Evolutionary conservation across 768 basidiomycete species (phyloP).

Genomic region (Exsudoporus frostii): DNA sequence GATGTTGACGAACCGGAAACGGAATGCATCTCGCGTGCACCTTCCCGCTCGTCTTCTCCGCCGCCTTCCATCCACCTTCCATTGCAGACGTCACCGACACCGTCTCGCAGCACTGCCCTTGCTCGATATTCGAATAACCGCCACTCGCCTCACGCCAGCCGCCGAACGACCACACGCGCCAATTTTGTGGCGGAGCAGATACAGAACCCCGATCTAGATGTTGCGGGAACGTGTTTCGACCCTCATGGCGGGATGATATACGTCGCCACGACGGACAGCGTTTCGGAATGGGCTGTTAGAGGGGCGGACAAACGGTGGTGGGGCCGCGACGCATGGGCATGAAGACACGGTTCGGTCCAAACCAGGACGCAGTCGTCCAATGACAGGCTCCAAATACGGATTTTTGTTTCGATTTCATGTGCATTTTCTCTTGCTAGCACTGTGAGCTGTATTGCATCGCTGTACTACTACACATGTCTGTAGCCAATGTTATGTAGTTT

Average conservation of each 20-base stretch:
- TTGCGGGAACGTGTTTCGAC: conserved; percentile 75
- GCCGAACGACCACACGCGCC: conserved; percentile 15
- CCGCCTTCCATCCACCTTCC: conserved; percentile 36
- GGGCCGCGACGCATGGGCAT: conserved; percentile 48
- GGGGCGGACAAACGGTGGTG: conserved; percentile 76
- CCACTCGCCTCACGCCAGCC: conserved; percentile 15
- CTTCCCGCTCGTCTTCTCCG: conserved; percentile 49
- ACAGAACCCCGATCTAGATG: conserved; percentile 38
- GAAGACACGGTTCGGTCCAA: neutral
- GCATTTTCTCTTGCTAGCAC: neutral
- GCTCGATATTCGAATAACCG: conserved; percentile 20
- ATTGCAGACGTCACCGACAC: conserved; percentile 23
- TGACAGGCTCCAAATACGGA: neutral
- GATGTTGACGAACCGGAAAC: conserved; percentile 49
- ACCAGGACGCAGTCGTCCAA: neutral
- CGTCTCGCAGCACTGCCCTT: conserved; percentile 17
- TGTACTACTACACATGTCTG: conserved; percentile 21
- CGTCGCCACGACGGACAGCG: conserved; percentile 58
- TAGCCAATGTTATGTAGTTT: conserved; percentile 6
- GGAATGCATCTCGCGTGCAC: conserved; percentile 53
- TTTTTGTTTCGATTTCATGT: conserved; percentile 10
- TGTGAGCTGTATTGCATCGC: conserved; percentile 11
- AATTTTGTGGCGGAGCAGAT: conserved; percentile 10
- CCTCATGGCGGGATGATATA: conserved; percentile 66
- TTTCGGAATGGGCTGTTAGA: conserved; percentile 76